phyloP scores from a whole-genome alignment of 73 alveolate genomes.

The Paramecium biaurelia region DNA sequence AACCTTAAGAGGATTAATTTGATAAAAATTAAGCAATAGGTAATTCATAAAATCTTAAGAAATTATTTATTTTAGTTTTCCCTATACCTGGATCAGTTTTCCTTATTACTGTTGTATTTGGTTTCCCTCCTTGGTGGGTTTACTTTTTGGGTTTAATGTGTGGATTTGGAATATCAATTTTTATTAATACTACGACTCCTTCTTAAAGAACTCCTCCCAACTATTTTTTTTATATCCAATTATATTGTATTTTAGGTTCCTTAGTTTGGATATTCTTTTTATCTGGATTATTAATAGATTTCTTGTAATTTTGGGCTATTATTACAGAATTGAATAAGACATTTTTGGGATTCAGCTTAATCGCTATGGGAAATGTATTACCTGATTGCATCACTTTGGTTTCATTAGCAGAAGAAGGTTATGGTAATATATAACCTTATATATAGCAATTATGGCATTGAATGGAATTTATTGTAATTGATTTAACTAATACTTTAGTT shows the following conservation, averaged over 20 bases:
- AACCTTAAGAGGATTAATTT: not conserved
- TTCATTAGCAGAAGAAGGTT: conserved; percentile 24
- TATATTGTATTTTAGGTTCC: not conserved
- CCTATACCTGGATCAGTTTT: conserved; percentile 21
- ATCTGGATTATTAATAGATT: not conserved
- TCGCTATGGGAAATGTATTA: not conserved
- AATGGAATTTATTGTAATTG: conserved; percentile 25
- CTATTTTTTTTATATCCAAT: not conserved
- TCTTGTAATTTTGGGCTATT: not conserved
- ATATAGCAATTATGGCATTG: not conserved
- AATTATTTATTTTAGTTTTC: not conserved
- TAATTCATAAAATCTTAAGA: not conserved
- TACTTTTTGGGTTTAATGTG: conserved; percentile 25
- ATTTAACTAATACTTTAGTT: not conserved
- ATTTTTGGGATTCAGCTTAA: not conserved
- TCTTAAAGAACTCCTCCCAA: conserved; percentile 8
- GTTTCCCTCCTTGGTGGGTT: conserved; percentile 48
- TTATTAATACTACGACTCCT: not conserved
- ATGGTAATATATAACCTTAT: not conserved
- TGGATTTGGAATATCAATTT: not conserved
- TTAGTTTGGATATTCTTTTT: conserved; percentile 17
- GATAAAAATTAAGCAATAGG: not conserved
- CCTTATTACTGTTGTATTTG: not conserved
- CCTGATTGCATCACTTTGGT: conserved; percentile 25
- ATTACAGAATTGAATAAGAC: conserved; percentile 34